phyloP scores from a whole-genome alignment of 78 protist genomes.

The Dictyostelium intermedium region DNA sequence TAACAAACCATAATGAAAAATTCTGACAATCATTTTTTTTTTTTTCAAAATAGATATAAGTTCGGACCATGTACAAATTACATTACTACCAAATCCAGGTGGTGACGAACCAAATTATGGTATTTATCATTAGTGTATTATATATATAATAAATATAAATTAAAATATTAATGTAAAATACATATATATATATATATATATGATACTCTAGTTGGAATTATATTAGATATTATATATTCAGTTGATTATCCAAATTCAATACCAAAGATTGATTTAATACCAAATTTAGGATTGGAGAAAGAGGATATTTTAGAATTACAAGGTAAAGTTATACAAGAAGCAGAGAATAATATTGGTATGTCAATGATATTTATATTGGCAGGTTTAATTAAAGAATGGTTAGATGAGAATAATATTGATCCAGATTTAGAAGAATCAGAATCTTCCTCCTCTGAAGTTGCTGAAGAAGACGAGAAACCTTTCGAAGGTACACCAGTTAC shows the following conservation, averaged over 20 bases:
- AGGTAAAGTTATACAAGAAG: background rate
- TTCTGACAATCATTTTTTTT: background rate
- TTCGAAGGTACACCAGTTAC: constrained; percentile 71
- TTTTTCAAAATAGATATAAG: background rate
- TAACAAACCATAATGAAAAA: background rate
- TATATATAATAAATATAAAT: too few species aligned
- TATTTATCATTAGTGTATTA: too few species aligned
- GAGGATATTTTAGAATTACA: constrained; percentile 21
- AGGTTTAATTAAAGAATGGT: constrained; percentile 70
- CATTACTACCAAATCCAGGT: constrained; percentile 67
- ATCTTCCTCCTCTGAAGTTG: background rate
- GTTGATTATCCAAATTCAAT: constrained; percentile 62
- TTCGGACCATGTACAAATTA: constrained; percentile 59
- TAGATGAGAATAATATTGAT: constrained; percentile 58
- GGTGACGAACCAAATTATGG: constrained; percentile 64
- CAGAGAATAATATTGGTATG: constrained; percentile 61
- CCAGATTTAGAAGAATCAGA: constrained; percentile 53
- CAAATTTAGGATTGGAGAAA: constrained; percentile 5
- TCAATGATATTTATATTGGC: constrained; percentile 72
- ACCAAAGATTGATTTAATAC: constrained; percentile 58
- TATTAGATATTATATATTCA: constrained; percentile 71
- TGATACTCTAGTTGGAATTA: constrained; percentile 47
- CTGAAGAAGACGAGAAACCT: constrained; percentile 36
- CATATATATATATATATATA: background rate
- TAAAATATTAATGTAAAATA: too few species aligned